These are phyloP conservation scores for Colletotrichum theobromicola DNA, from an alignment of 2,329 filamentous ascomycete species.

Conservation along the genomic window DNA sequence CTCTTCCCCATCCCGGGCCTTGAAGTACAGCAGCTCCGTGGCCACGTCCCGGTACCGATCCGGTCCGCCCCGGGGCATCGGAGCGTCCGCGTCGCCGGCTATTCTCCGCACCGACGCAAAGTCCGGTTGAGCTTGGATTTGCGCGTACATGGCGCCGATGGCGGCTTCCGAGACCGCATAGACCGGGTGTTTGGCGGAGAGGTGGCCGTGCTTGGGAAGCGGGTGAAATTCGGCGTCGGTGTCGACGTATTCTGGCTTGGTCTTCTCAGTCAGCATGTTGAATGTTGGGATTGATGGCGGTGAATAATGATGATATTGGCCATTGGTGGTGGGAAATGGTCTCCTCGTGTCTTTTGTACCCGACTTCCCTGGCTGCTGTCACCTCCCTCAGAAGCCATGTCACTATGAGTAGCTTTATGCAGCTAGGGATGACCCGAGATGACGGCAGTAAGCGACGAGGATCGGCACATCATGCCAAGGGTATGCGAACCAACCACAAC, in stretches of 20 bases:
- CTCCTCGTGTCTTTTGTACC: background rate
- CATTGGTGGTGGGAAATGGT: background rate
- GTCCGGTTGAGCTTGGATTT: conserved; percentile 27
- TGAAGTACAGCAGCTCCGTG: conserved; percentile 31
- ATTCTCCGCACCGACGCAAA: conserved; percentile 29
- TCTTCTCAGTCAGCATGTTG: conserved; percentile 27
- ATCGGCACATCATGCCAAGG: background rate
- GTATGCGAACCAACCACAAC: background rate
- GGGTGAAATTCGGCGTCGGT: conserved; percentile 35
- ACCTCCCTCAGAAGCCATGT: background rate
- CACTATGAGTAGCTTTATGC: background rate
- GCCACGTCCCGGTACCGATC: conserved; percentile 35
- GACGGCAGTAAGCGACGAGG: background rate
- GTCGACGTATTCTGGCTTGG: conserved; percentile 29
- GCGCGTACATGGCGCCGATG: conserved; percentile 34
- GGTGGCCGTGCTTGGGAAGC: conserved; percentile 38
- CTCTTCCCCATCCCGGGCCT: conserved; percentile 35
- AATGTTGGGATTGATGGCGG: background rate
- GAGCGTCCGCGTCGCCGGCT: conserved; percentile 25
- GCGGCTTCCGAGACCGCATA: background rate
- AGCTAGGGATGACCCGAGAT: background rate
- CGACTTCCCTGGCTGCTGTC: background rate
- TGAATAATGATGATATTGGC: background rate
- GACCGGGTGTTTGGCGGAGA: conserved; percentile 22
- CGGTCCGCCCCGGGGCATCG: conserved; percentile 33